Conservation (phyloP, 2,329 filamentous ascomycete genomes). For the Trichoderma endophyticum region DNA sequence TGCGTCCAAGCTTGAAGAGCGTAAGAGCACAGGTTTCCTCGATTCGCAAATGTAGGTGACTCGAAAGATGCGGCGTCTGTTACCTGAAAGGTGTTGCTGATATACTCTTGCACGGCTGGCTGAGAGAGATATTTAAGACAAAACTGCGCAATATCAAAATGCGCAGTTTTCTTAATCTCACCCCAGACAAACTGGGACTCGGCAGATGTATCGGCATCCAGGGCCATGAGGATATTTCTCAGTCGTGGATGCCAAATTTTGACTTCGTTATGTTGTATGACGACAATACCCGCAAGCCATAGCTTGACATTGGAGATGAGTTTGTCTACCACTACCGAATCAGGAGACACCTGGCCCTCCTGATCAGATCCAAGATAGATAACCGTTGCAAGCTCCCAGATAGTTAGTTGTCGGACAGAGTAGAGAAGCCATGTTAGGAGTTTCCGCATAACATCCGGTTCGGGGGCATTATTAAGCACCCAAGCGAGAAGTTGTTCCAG, state of each 20-base stretch:
- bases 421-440: slow-evolving; percentile 20
- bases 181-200: slow-evolving; percentile 6
- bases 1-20: slow-evolving; percentile 20
- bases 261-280: slow-evolving; percentile 18
- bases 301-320: slow-evolving; percentile 15
- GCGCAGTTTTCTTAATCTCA: slow-evolving; percentile 11
- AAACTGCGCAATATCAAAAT: slow-evolving; percentile 10
- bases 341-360: neutral
- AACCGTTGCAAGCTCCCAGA: slow-evolving; percentile 19
- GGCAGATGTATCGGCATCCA: neutral
- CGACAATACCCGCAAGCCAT: slow-evolving; percentile 19
- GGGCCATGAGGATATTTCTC: slow-evolving; percentile 9
- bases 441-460: slow-evolving; percentile 3
- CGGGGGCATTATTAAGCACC: slow-evolving; percentile 12
- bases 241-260: slow-evolving; percentile 16
- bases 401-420: slow-evolving; percentile 17
- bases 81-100: slow-evolving; percentile 1
- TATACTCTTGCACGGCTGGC: slow-evolving; percentile 4
- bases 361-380: slow-evolving; percentile 2
- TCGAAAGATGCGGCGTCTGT: slow-evolving; percentile 6
- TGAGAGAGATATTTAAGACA: slow-evolving; percentile 19
- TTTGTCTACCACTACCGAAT: neutral
- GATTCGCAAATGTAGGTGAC: slow-evolving; percentile 10
- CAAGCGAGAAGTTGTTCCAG: slow-evolving; percentile 14
- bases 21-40: slow-evolving; percentile 15